phyloP scores from a whole-genome alignment of 495 filamentous ascomycete genomes.

The Rusavskia elegans region DNA sequence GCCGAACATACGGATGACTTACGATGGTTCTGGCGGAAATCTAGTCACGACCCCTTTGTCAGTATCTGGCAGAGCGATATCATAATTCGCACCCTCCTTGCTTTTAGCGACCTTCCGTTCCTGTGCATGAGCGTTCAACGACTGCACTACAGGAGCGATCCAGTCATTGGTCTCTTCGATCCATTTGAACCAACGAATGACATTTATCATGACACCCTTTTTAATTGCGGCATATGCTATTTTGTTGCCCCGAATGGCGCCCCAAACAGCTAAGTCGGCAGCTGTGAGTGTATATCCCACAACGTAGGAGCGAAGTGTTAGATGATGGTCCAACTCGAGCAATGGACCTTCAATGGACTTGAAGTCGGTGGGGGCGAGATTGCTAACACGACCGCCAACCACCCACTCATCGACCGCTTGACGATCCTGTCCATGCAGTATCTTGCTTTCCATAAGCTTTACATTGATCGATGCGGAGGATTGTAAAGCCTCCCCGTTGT shows the following conservation, averaged over 20 bases:
- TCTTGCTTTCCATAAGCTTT: conserved; percentile 30
- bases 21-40: conserved; percentile 94
- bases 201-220: conserved; percentile 58
- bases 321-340: conserved; percentile 65
- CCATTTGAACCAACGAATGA: conserved; percentile 79
- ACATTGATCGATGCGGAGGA: conserved; percentile 25
- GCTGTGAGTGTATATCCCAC: conserved; percentile 67
- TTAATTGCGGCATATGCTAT: conserved; percentile 67
- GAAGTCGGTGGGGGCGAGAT: conserved; percentile 50
- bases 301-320: conserved; percentile 73
- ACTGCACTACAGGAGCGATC: conserved; percentile 19
- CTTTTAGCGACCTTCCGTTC: conserved; percentile 56
- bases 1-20: conserved; percentile 13
- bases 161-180: conserved; percentile 66
- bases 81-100: conserved; percentile 78
- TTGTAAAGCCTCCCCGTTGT: conserved; percentile 23
- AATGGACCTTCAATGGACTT: conserved; percentile 64
- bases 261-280: conserved; percentile 71
- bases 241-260: conserved; percentile 71
- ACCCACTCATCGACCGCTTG: no score
- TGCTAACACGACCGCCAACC: conserved; percentile 22
- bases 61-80: conserved; percentile 74
- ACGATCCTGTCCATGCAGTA: no score
- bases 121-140: conserved; percentile 21
- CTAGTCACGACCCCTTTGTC: conserved; percentile 85